Percentiles rank a stretch among this genome's conserved stretches.
Conservation (phyloP, 2,329 filamentous ascomycete genomes). For the Paraphoma chrysanthemicola region DNA sequence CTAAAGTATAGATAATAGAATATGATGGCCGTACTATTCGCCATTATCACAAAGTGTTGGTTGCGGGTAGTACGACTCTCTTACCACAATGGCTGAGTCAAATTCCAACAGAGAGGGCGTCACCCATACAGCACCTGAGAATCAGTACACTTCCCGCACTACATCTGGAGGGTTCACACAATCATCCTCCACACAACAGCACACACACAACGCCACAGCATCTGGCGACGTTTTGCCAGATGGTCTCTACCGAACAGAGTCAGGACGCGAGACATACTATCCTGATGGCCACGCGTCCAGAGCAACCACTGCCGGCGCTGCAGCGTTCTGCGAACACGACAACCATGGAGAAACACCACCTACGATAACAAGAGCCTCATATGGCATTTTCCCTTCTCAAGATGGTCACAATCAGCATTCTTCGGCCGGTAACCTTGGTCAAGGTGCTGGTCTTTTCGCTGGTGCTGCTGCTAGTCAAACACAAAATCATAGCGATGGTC, state of each 20-base stretch:
- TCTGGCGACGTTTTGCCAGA: background rate
- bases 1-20: background rate
- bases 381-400: background rate
- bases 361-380: background rate
- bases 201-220: background rate
- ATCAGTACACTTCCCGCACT: background rate
- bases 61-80: conserved; percentile 2
- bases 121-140: conserved; percentile 5
- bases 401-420: background rate
- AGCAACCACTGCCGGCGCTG: background rate
- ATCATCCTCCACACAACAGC: conserved; percentile 2
- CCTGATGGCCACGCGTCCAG: conserved; percentile 28
- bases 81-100: conserved; percentile 20
- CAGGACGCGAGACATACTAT: conserved; percentile 37
- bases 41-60: background rate
- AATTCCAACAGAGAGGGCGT: conserved; percentile 13
- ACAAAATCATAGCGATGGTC: conserved; percentile 1
- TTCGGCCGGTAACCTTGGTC: background rate
- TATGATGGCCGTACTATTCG: background rate
- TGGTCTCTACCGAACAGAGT: conserved; percentile 32
- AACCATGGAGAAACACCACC: background rate
- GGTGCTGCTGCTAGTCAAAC: background rate
- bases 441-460: background rate
- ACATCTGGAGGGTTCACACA: background rate
- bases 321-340: conserved; percentile 9